Evolutionary conservation across 225 moss, liverwort and hornwort species (phyloP).

Genomic region (Rhytidiadelphus loreus): DNA sequence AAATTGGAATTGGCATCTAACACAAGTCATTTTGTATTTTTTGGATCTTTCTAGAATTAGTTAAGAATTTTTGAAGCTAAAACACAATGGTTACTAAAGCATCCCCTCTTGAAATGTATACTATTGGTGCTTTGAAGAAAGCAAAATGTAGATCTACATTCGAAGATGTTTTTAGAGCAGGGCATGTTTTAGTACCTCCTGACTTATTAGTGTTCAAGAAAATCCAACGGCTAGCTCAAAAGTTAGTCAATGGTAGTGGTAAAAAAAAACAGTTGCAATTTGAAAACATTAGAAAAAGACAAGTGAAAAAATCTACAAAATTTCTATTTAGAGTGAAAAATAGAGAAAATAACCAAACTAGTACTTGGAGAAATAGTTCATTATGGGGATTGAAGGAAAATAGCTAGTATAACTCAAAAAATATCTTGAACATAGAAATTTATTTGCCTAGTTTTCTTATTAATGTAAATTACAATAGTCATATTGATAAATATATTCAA

Average conservation of each 20-base stretch:
- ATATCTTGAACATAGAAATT: rapidly evolving
- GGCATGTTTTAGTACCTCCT: rapidly evolving
- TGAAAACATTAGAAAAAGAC: rapidly evolving
- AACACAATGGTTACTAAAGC: rapidly evolving
- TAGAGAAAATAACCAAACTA: rapidly evolving
- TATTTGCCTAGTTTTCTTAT: no score
- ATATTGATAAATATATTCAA: background rate
- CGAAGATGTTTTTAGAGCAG: rapidly evolving
- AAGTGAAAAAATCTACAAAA: rapidly evolving
- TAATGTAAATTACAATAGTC: background rate
- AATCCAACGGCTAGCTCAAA: rapidly evolving
- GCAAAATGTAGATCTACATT: rapidly evolving
- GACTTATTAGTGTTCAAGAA: rapidly evolving
- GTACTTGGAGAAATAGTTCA: background rate
- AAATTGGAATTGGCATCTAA: background rate
- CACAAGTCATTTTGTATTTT: background rate
- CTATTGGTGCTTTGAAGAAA: background rate
- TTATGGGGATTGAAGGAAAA: background rate
- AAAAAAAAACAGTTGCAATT: rapidly evolving
- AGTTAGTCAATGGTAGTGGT: background rate
- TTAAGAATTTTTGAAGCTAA: background rate
- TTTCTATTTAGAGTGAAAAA: background rate
- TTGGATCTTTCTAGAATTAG: no score
- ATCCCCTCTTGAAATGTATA: background rate
- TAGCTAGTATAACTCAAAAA: background rate